Base-by-base conservation (phyloP, 257 asterid species). In the Solanum boliviense region DNA sequence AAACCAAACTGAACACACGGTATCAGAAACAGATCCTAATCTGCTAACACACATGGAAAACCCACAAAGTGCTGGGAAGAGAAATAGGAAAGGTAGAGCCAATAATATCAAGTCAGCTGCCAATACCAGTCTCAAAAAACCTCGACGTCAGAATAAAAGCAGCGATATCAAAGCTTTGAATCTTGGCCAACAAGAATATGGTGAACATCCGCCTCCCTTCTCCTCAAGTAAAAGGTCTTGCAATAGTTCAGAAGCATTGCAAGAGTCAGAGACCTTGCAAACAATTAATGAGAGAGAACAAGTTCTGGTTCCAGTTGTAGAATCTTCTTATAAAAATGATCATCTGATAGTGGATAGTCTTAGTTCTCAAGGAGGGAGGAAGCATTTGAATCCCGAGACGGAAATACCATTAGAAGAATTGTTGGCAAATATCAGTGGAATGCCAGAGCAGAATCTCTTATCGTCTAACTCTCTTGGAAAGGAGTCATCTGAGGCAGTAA, bases 351-450 rank as follows among this genome's bases (percentile, higher is more conserved):
- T 75, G 74, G 91, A 88, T 87, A 88, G 76, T 67, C 72, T 85
- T 86, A 86, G 86, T 34, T 76, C 68, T 58, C 89, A 36, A 46
- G 92, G 91, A 82, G 91, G 88, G 90, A 89, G 70, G 32, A 84
- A 91, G 62, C 89, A 71, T 86, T 35, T 84, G 86, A 71, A 89
- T 84, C 88, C 91, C 76, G 76, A 75, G 41, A 87, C 65, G 21
- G 84, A 82, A 85, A 9, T 85, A 36, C 88, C 83, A 52, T 44
- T 48, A 48, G 83, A 89, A 86, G 89, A 78, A 88, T 87, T 73
- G 95, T 94, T 93, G 84, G 93, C 98, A 88, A 92, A 92, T 94
- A 91, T 86, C 73, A 93, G 94, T 88, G 94, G 92, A 85, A 90
- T 91, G 85, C 90, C 91, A 46, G 98, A 94, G 74, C 92, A 90